Conservation (phyloP, 139 green algal genomes). For the Axilococcus clingmanii region DNA sequence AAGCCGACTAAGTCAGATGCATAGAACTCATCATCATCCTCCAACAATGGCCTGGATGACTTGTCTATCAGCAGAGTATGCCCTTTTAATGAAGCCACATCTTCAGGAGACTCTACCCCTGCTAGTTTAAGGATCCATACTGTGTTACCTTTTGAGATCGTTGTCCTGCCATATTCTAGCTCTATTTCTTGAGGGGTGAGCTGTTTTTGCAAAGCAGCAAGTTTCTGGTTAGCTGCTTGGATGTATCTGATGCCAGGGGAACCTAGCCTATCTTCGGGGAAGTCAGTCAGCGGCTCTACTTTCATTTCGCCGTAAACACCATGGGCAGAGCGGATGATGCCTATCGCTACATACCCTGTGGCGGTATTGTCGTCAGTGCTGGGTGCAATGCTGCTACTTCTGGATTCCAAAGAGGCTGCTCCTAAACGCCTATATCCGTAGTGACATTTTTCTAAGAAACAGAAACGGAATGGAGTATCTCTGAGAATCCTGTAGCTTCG, state of each 20-base stretch:
- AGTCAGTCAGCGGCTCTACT: conserved; percentile 42
- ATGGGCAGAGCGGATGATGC: conserved; percentile 27
- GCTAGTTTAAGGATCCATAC: conserved; percentile 40
- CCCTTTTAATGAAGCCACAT: conserved; percentile 17
- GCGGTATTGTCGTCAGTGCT: neutral
- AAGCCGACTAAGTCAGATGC: conserved; percentile 29
- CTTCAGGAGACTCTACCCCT: conserved; percentile 25
- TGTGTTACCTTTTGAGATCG: conserved; percentile 25
- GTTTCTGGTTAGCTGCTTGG: conserved; percentile 17
- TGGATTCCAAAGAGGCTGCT: neutral
- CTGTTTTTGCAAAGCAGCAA: neutral
- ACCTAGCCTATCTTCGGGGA: conserved; percentile 31
- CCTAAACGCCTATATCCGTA: too few relatives aligned
- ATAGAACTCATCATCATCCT: conserved; percentile 49
- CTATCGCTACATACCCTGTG: conserved; percentile 33
- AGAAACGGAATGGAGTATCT: too few relatives aligned
- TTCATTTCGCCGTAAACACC: conserved; percentile 42
- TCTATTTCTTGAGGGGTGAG: neutral
- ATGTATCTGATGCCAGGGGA: conserved; percentile 20
- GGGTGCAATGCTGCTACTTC: neutral
- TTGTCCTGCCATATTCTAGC: conserved; percentile 17
- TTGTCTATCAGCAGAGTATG: conserved; percentile 26
- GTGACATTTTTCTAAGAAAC: too few relatives aligned
- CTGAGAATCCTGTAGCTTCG: too few relatives aligned
- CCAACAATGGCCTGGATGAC: conserved; percentile 11